Conservation (phyloP, 176 grass and related monocot genomes). For the Oryza officinalis region DNA sequence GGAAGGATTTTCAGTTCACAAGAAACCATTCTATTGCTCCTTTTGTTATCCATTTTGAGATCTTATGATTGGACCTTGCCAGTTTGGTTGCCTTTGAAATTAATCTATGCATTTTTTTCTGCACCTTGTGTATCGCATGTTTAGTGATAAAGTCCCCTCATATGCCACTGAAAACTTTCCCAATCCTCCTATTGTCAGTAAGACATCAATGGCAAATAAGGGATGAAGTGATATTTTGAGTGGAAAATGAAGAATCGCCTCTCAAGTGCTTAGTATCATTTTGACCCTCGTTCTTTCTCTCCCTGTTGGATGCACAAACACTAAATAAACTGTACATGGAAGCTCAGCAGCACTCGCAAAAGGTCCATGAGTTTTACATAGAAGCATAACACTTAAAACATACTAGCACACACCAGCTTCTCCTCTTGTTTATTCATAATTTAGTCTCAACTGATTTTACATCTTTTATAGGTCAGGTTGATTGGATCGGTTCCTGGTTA, state of each 20-base stretch:
- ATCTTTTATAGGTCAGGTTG: conserved; percentile 68
- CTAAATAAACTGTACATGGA: neutral
- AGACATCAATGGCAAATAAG: neutral
- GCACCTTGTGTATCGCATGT: neutral
- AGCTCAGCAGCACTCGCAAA: neutral
- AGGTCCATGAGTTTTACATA: neutral
- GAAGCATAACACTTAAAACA: neutral
- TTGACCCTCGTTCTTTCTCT: neutral
- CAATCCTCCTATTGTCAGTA: neutral
- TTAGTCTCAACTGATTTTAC: conserved; percentile 19
- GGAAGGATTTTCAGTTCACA: neutral
- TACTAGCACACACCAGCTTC: neutral
- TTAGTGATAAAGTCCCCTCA: neutral
- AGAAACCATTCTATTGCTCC: neutral
- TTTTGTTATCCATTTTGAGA: conserved; percentile 3
- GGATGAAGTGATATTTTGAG: neutral
- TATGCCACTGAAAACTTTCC: neutral
- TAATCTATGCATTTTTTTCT: conserved; percentile 22
- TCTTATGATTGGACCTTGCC: neutral
- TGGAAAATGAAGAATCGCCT: neutral
- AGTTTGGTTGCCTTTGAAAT: neutral
- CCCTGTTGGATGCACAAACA: neutral
- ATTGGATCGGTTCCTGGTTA: conserved; percentile 93
- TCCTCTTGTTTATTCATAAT: neutral
- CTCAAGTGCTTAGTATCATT: neutral